Percentiles rank a stretch among this genome's conserved stretches.
phyloP scores from a whole-genome alignment of 1,139 yeast species.

The Eremothecium sinecaudum region DNA sequence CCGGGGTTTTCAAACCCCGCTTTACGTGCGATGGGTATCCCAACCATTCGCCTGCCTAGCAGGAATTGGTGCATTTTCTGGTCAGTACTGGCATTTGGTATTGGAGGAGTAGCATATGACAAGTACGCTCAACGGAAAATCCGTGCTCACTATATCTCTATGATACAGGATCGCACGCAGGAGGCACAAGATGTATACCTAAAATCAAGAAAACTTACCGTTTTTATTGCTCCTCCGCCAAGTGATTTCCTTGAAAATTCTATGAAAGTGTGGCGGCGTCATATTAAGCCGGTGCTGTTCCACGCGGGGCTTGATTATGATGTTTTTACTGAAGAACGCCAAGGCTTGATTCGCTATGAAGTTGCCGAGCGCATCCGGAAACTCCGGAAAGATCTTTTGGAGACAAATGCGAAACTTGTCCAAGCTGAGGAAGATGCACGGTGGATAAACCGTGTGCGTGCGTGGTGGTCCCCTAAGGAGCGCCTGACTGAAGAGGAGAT shows the following conservation, averaged over 20 bases:
- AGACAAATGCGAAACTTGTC: conserved; percentile 18
- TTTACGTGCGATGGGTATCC: conserved; percentile 77
- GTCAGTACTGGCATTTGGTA: conserved; percentile 53
- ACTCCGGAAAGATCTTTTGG: conserved; percentile 41
- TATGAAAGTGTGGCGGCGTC: conserved; percentile 63
- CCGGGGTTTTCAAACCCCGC: conserved; percentile 78
- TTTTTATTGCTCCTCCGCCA: conserved; percentile 93
- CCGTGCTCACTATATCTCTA: conserved; percentile 56
- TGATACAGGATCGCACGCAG: conserved; percentile 45
- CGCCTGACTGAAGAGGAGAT: conserved; percentile 23
- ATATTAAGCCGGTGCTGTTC: conserved; percentile 77
- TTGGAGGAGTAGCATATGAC: conserved; percentile 75
- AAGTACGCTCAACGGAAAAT: conserved; percentile 59
- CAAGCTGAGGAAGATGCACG: conserved; percentile 12
- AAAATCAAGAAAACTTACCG: conserved; percentile 66
- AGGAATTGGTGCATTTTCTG: conserved; percentile 92
- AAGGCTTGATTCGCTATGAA: conserved; percentile 74
- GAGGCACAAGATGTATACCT: conserved; percentile 39
- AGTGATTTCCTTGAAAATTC: conserved; percentile 80
- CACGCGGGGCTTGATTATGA: conserved; percentile 85
- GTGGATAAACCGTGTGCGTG: conserved; percentile 11
- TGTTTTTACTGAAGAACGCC: conserved; percentile 58
- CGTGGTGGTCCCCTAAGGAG: background rate
- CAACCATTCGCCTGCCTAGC: conserved; percentile 67
- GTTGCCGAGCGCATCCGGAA: conserved; percentile 81